These are phyloP conservation scores for Debaryomyces sp. DNA, from an alignment of 1,139 yeast species.

Conservation along the genomic window DNA sequence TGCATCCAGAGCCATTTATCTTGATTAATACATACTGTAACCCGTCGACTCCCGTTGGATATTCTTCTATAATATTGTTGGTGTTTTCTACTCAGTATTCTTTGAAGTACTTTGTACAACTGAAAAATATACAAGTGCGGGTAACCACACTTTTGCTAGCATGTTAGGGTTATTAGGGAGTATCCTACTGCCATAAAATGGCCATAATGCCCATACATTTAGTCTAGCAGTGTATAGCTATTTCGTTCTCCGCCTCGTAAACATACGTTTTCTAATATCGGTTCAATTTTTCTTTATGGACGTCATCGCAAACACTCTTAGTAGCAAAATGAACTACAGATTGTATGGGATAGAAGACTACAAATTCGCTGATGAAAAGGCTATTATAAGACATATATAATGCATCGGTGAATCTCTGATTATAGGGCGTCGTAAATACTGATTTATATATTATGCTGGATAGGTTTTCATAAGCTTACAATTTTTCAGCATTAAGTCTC, in stretches of 20 bases:
- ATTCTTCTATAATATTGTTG: no score
- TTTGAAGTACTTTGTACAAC: neutral
- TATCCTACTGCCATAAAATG: neutral
- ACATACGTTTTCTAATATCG: no score
- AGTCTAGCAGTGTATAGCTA: neutral
- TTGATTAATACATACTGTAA: conserved; percentile 2
- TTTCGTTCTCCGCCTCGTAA: no score
- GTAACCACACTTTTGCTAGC: neutral
- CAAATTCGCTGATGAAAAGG: neutral
- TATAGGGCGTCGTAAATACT: neutral
- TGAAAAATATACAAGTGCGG: conserved; percentile 2
- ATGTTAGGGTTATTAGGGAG: neutral
- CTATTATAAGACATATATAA: neutral
- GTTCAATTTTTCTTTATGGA: neutral
- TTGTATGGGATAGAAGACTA: neutral
- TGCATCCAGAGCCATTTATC: neutral
- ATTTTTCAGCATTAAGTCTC: conserved; percentile 4
- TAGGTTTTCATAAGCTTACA: neutral
- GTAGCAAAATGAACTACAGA: neutral
- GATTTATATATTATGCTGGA: neutral
- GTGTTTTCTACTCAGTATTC: neutral
- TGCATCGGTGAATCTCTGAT: neutral
- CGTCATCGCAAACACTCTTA: neutral
- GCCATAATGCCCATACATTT: neutral
- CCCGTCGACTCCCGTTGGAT: neutral